These are phyloP conservation scores for Malassezia arunalokei DNA, from an alignment of 1,284 basidiomycete species.

Conservation along the genomic window DNA sequence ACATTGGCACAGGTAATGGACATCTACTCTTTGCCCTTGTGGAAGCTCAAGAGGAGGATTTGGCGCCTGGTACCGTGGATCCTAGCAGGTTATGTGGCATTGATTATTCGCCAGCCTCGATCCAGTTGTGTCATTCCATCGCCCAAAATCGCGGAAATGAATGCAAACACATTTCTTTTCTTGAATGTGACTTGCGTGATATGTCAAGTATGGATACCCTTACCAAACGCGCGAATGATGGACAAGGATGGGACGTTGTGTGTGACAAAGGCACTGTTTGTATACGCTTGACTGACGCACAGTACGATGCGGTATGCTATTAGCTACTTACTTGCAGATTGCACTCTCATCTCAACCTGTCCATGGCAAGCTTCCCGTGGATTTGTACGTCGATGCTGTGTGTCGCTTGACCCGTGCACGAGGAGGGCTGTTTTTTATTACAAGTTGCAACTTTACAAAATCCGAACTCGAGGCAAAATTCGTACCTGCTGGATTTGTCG, in stretches of 20 bases:
- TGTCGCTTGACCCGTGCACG: constrained; percentile 47
- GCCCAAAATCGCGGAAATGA: constrained; percentile 17
- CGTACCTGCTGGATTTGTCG: constrained; percentile 24
- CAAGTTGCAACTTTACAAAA: constrained; percentile 75
- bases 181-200: constrained; percentile 41
- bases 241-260: constrained; percentile 42
- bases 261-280: constrained; percentile 44
- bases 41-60: constrained; percentile 21
- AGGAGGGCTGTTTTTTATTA: constrained; percentile 69
- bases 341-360: constrained; percentile 60
- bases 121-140: constrained; percentile 48
- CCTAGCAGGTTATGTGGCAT: constrained; percentile 56
- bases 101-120: constrained; percentile 67
- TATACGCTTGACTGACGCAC: constrained; percentile 33
- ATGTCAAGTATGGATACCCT: constrained; percentile 10
- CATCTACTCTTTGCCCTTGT: constrained; percentile 61
- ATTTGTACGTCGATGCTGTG: constrained; percentile 57
- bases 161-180: constrained; percentile 38
- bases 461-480: constrained; percentile 61
- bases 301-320: constrained; percentile 58
- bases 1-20: constrained; percentile 72
- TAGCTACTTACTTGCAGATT: constrained; percentile 48
- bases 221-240: constrained; percentile 6
- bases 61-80: constrained; percentile 56
- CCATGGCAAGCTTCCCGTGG: constrained; percentile 53